Conservation (phyloP, 2,329 filamentous ascomycete genomes). For the Triangularia verruculosa region DNA sequence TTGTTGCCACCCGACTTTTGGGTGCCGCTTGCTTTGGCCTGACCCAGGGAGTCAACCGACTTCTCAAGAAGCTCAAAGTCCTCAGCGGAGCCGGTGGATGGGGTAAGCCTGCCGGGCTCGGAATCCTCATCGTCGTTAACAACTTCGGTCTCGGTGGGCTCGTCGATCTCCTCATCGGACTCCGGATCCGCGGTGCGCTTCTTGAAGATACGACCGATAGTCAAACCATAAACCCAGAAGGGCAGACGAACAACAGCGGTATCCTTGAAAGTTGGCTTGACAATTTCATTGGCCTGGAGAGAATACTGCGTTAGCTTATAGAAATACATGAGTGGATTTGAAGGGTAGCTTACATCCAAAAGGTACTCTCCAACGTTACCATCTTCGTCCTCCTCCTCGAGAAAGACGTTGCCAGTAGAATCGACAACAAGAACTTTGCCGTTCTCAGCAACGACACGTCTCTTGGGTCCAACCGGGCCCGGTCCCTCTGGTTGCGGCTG, state of each 20-base stretch:
- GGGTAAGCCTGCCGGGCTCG: constrained; percentile 49
- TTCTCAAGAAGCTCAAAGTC: constrained; percentile 64
- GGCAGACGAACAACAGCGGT: constrained; percentile 82
- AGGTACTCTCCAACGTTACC: constrained; percentile 79
- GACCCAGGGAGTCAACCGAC: constrained; percentile 53
- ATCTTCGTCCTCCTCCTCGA: constrained; percentile 89
- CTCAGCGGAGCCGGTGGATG: constrained; percentile 55
- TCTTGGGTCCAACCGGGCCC: constrained; percentile 72
- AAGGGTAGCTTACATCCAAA: constrained; percentile 67
- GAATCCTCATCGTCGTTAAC: constrained; percentile 44
- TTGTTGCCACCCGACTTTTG: constrained; percentile 38
- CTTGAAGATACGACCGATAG: constrained; percentile 49
- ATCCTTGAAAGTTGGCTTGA: constrained; percentile 71
- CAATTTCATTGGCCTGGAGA: constrained; percentile 74
- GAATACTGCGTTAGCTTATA: constrained; percentile 23
- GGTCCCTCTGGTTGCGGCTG: constrained; percentile 47
- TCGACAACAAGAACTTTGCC: constrained; percentile 94
- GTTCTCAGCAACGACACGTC: constrained; percentile 88
- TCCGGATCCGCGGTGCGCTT: constrained; percentile 31
- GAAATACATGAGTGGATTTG: background rate
- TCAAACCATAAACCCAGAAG: constrained; percentile 63
- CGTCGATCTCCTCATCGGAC: constrained; percentile 34
- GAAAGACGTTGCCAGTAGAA: constrained; percentile 83
- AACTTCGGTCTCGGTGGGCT: constrained; percentile 37
- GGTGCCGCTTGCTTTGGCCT: constrained; percentile 49